phyloP scores from a whole-genome alignment of 371 early-diverging fungal species.

The Nematocida ausubeli region DNA sequence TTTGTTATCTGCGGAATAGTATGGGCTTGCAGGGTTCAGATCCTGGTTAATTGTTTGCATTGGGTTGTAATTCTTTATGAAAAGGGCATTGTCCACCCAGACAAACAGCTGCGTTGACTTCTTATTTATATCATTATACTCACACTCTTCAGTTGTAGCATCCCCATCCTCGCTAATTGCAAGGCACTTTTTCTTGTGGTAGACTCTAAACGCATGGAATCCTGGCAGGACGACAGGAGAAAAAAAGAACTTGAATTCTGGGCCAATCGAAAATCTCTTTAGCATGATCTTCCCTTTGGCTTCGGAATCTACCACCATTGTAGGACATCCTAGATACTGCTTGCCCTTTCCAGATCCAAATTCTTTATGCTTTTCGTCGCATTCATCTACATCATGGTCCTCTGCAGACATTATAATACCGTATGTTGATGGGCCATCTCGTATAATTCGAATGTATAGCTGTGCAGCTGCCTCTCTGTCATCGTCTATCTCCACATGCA shows the following conservation, averaged over 20 bases:
- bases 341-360: neutral
- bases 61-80: conserved; percentile 15
- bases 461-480: neutral
- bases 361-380: neutral
- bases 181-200: conserved; percentile 8
- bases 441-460: conserved; percentile 6
- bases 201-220: conserved; percentile 17
- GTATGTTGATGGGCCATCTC: conserved; percentile 13
- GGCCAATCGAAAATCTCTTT: neutral
- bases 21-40: conserved; percentile 12
- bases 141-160: conserved; percentile 8
- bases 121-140: conserved; percentile 5
- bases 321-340: conserved; percentile 7
- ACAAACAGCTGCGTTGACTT: conserved; percentile 30
- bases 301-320: neutral
- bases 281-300: neutral
- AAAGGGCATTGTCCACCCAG: conserved; percentile 24
- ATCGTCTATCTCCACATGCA: neutral
- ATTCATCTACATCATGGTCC: neutral
- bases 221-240: conserved; percentile 17
- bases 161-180: neutral
- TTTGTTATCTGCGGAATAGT: neutral
- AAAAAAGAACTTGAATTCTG: conserved; percentile 8
- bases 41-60: neutral
- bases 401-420: conserved; percentile 3